Evolutionary conservation across 352 stramenopile genomes (phyloP).

Genomic region (Phytophthora aleatoria): DNA sequence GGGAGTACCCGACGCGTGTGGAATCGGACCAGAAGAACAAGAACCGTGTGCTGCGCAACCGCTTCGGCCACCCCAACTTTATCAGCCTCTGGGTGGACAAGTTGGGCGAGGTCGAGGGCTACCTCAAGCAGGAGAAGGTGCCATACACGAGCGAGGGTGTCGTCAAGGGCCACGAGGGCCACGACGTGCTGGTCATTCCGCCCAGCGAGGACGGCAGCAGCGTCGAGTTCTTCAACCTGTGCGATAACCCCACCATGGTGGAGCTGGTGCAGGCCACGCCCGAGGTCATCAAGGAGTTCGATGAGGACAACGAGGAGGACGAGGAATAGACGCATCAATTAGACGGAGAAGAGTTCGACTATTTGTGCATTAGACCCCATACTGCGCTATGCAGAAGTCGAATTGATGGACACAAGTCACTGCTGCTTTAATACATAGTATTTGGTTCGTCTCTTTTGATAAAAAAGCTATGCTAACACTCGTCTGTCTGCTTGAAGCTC

Average conservation of each 20-base stretch:
- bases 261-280: conserved; percentile 82
- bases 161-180: conserved; percentile 60
- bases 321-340: conserved; percentile 12
- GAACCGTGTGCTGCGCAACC: conserved; percentile 68
- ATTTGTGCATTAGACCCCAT: too few species aligned
- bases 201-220: conserved; percentile 67
- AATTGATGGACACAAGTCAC: background rate
- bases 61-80: conserved; percentile 82
- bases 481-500: background rate
- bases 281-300: conserved; percentile 81
- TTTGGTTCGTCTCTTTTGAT: conserved; percentile 34
- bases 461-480: conserved; percentile 41
- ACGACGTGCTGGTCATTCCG: conserved; percentile 72
- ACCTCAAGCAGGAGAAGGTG: conserved; percentile 70
- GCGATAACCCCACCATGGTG: conserved; percentile 77
- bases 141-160: conserved; percentile 61
- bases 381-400: too few species aligned
- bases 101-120: conserved; percentile 64
- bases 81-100: conserved; percentile 87
- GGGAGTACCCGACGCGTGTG: conserved; percentile 72
- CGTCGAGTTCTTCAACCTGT: conserved; percentile 86
- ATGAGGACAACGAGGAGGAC: conserved; percentile 36
- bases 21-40: conserved; percentile 73
- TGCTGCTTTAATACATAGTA: conserved; percentile 44
- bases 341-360: background rate